Percentiles rank a stretch among this genome's conserved stretches.
These are phyloP conservation scores for Primulina tabacum DNA, from an alignment of 257 asterid species.

Conservation along the genomic window DNA sequence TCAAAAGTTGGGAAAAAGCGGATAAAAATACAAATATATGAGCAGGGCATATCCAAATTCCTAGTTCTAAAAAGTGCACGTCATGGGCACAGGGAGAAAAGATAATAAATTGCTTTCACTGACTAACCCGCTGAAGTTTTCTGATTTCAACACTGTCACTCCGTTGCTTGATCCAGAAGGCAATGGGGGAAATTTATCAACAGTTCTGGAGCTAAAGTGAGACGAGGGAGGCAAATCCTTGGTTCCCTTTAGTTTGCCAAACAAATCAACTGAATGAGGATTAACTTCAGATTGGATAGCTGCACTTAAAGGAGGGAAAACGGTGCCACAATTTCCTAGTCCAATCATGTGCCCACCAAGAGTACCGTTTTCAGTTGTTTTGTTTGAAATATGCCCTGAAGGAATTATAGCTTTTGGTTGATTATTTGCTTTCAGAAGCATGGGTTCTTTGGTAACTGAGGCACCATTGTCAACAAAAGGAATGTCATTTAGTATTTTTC, in stretches of 20 bases:
- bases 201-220: slow-evolving; percentile 36
- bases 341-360: slow-evolving; percentile 26
- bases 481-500: slow-evolving; percentile 28
- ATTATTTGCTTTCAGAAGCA: slow-evolving; percentile 22
- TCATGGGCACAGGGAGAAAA: neutral
- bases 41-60: neutral
- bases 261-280: slow-evolving; percentile 28
- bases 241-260: slow-evolving; percentile 40
- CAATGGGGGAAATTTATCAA: slow-evolving; percentile 28
- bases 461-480: slow-evolving; percentile 24
- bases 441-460: slow-evolving; percentile 32
- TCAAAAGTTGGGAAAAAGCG: neutral
- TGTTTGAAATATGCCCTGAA: slow-evolving; percentile 20
- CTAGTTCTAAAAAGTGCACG: neutral
- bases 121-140: slow-evolving; percentile 45
- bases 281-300: slow-evolving; percentile 23
- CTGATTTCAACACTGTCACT: slow-evolving; percentile 27
- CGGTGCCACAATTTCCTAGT: slow-evolving; percentile 27
- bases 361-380: slow-evolving; percentile 28
- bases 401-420: slow-evolving; percentile 32
- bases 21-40: neutral
- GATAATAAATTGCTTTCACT: slow-evolving; percentile 5
- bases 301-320: slow-evolving; percentile 19
- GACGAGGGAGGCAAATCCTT: slow-evolving; percentile 33
- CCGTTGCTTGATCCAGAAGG: slow-evolving; percentile 27